Evolutionary conservation across 2,329 filamentous ascomycete genomes (phyloP).

Genomic region (Kalaharituber pfeilii): DNA sequence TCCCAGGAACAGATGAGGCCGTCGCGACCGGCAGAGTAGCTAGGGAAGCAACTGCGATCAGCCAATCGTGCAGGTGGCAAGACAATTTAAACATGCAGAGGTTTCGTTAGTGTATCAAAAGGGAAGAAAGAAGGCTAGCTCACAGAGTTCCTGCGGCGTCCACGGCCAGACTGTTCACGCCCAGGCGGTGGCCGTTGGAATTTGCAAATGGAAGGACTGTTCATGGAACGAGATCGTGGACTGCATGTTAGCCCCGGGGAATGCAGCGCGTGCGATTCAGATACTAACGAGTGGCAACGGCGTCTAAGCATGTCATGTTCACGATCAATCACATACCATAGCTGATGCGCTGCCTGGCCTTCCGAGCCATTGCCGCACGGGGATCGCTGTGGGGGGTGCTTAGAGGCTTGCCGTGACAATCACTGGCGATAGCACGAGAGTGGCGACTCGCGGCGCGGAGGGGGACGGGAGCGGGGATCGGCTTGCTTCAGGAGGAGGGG

Average conservation of each 20-base stretch:
- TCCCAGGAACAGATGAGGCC: conserved; percentile 95
- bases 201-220: conserved; percentile 55
- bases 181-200: conserved; percentile 69
- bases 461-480: too few species aligned
- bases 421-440: too few species aligned
- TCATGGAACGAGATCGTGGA: background rate
- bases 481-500: too few species aligned
- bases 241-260: too few species aligned
- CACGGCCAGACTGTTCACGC: conserved; percentile 84
- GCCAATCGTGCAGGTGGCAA: background rate
- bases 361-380: conserved; percentile 40
- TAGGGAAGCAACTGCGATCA: conserved; percentile 27
- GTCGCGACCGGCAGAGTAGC: conserved; percentile 90
- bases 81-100: background rate
- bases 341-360: conserved; percentile 51
- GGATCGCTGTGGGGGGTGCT: background rate
- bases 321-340: conserved; percentile 45
- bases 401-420: too few species aligned
- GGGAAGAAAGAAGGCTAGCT: conserved; percentile 29
- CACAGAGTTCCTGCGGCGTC: conserved; percentile 80
- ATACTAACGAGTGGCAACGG: too few species aligned
- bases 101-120: background rate
- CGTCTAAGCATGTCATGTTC: too few species aligned
- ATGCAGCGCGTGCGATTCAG: too few species aligned
- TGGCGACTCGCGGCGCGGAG: too few species aligned